Evolutionary conservation across 306 rosid genomes (phyloP).

Genomic region (Cucumis hystrix): DNA sequence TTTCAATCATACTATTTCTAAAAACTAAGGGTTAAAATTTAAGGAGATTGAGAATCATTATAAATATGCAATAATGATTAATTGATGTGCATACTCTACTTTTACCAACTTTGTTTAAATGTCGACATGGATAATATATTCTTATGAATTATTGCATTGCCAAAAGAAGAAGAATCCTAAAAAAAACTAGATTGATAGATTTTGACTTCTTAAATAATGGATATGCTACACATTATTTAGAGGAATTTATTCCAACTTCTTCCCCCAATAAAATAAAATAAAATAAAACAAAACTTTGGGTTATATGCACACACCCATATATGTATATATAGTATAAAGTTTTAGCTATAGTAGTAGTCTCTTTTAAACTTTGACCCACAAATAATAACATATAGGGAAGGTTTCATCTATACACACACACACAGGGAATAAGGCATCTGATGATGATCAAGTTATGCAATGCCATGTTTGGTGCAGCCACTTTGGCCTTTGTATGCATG

Average conservation of each 20-base stretch:
- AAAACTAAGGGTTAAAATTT: too few species aligned
- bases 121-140: neutral
- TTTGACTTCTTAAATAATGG: neutral
- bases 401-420: neutral
- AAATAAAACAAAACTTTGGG: neutral
- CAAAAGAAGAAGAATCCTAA: neutral
- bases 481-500: neutral
- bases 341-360: neutral
- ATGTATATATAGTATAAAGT: neutral
- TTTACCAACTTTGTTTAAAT: neutral
- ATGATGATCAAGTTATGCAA: neutral
- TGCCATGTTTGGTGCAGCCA: neutral
- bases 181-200: neutral
- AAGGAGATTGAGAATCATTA: too few species aligned
- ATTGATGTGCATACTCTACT: neutral
- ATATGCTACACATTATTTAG: neutral
- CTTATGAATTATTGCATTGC: neutral
- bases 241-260: slow-evolving; percentile 2
- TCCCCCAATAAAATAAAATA: neutral
- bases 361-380: neutral
- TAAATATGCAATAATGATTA: too few species aligned
- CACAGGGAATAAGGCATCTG: neutral
- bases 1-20: too few species aligned
- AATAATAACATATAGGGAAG: neutral
- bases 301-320: neutral